phyloP scores from a whole-genome alignment of 495 filamentous ascomycete species.

The Penicillium antarcticum region DNA sequence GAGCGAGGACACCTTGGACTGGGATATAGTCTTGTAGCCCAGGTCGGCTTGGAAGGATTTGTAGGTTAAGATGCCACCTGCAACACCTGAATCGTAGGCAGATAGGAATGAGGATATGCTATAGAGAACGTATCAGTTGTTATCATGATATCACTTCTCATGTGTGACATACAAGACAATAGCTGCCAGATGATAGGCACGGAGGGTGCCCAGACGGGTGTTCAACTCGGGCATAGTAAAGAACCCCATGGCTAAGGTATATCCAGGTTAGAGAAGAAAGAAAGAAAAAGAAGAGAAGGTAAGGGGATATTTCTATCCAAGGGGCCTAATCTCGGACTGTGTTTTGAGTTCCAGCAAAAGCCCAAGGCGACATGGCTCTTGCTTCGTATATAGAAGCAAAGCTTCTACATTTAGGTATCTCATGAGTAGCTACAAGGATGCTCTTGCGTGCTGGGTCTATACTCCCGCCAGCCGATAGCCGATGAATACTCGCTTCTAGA shows the following conservation, averaged over 20 bases:
- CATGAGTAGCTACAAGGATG: slow-evolving; percentile 10
- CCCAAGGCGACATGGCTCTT: slow-evolving; percentile 4
- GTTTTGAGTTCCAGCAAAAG: not conserved
- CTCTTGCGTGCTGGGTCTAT: slow-evolving; percentile 16
- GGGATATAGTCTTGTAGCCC: no score
- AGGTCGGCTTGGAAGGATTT: not conserved
- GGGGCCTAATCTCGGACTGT: no score
- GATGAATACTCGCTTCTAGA: not conserved
- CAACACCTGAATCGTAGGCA: slow-evolving; percentile 37
- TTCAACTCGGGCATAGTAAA: slow-evolving; percentile 20
- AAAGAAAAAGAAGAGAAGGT: no score
- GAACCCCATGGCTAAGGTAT: slow-evolving; percentile 9
- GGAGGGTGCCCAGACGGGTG: slow-evolving; percentile 19
- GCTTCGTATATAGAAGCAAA: slow-evolving; percentile 7
- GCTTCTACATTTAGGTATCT: not conserved
- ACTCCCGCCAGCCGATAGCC: not conserved
- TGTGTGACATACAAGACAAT: slow-evolving; percentile 19
- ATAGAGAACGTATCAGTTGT: not conserved
- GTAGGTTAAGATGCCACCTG: slow-evolving; percentile 34
- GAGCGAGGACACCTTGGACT: slow-evolving; percentile 37
- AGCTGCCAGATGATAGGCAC: slow-evolving; percentile 23
- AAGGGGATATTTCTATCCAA: no score
- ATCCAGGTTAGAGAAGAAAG: no score
- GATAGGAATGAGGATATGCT: slow-evolving; percentile 32
- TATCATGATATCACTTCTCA: no score